Base-by-base conservation (phyloP, 2,329 filamentous ascomycete species). In the Ophioceras dolichostomum region DNA sequence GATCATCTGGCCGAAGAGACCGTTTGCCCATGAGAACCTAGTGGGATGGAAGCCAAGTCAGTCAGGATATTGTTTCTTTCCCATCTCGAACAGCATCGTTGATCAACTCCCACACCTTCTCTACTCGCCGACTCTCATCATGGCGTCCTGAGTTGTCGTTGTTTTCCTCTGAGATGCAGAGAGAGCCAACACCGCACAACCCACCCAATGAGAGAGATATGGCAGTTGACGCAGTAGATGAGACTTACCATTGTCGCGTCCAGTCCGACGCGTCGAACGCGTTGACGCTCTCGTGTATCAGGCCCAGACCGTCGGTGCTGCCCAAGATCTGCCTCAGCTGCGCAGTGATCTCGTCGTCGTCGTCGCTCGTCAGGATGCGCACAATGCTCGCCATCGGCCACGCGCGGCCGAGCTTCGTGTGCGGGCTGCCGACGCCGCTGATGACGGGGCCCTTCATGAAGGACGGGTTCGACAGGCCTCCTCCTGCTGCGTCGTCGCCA, bases 11-110 rank as follows among this genome's bases (percentile, higher is more conserved):
- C 83, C 82, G 54, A 88, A 89, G 16, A 93, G 73, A 0, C 81
- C 84, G 52, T 91, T 91, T n/a, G 83, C 84, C 85, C 85, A 91
- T 2, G 83, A 81, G 52, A 93, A 91, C 82, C 82, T 86, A 41
- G 64, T n/a, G n/a, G n/a, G n/a, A n/a, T n/a, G n/a, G n/a, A n/a
- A n/a, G n/a, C n/a, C n/a, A n/a, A n/a, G n/a, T n/a, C n/a, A n/a
- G n/a, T n/a, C n/a, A n/a, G n/a, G n/a, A n/a, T n/a, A n/a, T n/a
- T n/a, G n/a, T n/a, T n/a, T n/a, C n/a, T n/a, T n/a, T n/a, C n/a
- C n/a, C n/a, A n/a, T n/a, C n/a, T n/a, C n/a, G n/a, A n/a, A n/a
- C n/a, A n/a, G n/a, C n/a, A n/a, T n/a, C n/a, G n/a, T n/a, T n/a
- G n/a, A n/a, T n/a, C n/a, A n/a, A n/a, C n/a, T n/a, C n/a, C n/a